A percentile compares a stretch with the other conserved stretches of the same genome.
Evolutionary conservation across 176 grass and related monocot genomes (phyloP).

Genomic region (Zea luxurians): DNA sequence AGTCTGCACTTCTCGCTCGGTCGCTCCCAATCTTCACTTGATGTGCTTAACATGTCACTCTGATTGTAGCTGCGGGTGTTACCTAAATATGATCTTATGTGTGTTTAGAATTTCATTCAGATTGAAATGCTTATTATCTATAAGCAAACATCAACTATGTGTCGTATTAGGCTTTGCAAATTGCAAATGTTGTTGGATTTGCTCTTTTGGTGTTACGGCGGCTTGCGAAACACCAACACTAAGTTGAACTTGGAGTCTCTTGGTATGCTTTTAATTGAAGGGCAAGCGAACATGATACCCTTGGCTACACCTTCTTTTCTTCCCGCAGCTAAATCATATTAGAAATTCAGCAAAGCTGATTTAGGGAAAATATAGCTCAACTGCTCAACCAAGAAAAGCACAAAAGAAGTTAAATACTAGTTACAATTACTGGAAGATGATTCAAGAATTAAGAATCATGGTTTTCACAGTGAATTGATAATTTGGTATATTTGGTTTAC

Average conservation of each 20-base stretch:
- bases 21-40: background rate
- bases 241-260: background rate
- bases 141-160: background rate
- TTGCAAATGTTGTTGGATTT: constrained; percentile 12
- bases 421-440: background rate
- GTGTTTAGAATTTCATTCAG: background rate
- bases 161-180: background rate
- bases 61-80: background rate
- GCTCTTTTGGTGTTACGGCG: background rate
- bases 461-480: background rate
- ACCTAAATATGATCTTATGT: background rate
- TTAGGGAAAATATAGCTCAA: background rate
- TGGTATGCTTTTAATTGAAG: background rate
- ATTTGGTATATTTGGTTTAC: background rate
- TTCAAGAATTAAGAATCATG: background rate
- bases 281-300: background rate
- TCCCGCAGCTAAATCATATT: background rate
- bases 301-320: background rate
- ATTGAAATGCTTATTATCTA: background rate
- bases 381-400: background rate
- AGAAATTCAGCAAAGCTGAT: background rate
- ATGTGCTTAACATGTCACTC: background rate
- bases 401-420: constrained; percentile 6
- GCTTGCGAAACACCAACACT: background rate
- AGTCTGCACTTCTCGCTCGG: background rate